Evolutionary conservation across 1,139 yeast species (phyloP).

Genomic region (Diutina sp.): DNA sequence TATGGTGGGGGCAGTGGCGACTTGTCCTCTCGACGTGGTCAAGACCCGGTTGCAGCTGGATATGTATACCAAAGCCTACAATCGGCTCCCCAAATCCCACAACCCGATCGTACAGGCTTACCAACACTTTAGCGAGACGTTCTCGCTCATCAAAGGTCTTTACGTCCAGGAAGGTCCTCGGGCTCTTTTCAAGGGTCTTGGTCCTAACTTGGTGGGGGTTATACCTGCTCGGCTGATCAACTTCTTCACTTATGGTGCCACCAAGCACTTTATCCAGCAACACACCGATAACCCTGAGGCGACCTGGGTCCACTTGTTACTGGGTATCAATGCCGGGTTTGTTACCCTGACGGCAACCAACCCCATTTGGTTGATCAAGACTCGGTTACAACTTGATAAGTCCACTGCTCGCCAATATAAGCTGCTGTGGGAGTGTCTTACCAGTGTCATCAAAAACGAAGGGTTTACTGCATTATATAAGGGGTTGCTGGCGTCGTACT

Average conservation of each 20-base stretch:
- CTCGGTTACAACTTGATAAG: constrained; percentile 85
- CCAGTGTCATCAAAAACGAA: constrained; percentile 57
- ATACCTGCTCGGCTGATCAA: constrained; percentile 96
- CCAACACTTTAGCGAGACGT: constrained; percentile 76
- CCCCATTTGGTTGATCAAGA: constrained; percentile 97
- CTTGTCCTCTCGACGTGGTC: constrained; percentile 94
- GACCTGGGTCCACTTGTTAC: constrained; percentile 72
- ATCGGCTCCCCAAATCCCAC: constrained; percentile 26
- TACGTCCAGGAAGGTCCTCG: constrained; percentile 68
- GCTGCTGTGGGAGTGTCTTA: constrained; percentile 78
- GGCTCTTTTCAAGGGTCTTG: constrained; percentile 86
- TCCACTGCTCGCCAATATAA: constrained; percentile 51
- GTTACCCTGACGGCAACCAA: constrained; percentile 97
- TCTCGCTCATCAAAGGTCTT: constrained; percentile 54
- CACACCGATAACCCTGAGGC: constrained; percentile 68
- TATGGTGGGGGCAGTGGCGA: constrained; percentile 90
- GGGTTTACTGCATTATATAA: constrained; percentile 72
- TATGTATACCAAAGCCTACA: constrained; percentile 37
- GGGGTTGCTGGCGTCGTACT: constrained; percentile 87
- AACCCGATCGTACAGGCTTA: constrained; percentile 32
- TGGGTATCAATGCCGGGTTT: constrained; percentile 92
- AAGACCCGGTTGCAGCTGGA: constrained; percentile 92
- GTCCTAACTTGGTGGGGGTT: constrained; percentile 96
- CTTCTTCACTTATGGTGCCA: constrained; percentile 89
- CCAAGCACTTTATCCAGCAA: constrained; percentile 59